phyloP scores from a whole-genome alignment of 148 eudicot genomes.

The Spergularia marina region DNA sequence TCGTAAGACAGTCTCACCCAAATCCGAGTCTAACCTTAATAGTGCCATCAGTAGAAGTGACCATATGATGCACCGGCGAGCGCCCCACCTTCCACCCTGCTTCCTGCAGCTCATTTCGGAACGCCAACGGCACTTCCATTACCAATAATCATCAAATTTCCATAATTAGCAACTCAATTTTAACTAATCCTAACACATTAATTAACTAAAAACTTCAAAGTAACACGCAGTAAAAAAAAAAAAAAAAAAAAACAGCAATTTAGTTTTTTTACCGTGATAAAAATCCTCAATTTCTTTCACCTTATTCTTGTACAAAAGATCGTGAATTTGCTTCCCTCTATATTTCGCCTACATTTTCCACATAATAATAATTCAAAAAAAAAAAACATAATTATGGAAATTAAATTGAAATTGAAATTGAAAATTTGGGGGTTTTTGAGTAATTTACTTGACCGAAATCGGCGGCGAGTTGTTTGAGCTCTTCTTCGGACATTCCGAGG shows the following conservation, averaged over 20 bases:
- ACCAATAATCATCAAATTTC: constrained; percentile 7
- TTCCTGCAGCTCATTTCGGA: constrained; percentile 71
- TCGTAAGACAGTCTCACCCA: background rate
- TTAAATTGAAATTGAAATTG: background rate
- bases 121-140: constrained; percentile 72
- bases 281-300: constrained; percentile 74
- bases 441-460: constrained; percentile 71
- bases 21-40: constrained; percentile 51
- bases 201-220: background rate
- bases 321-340: constrained; percentile 93
- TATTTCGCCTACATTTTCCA: constrained; percentile 50
- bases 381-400: background rate
- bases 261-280: constrained; percentile 49
- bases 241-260: background rate
- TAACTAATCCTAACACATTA: background rate
- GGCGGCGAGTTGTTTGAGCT: constrained; percentile 80
- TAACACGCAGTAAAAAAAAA: background rate
- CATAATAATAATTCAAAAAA: constrained; percentile 4
- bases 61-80: constrained; percentile 59
- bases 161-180: constrained; percentile 15
- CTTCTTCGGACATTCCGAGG: constrained; percentile 82
- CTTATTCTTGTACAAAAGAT: constrained; percentile 84
- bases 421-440: background rate
- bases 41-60: constrained; percentile 91
- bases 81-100: constrained; percentile 92